Evolutionary conservation across 495 filamentous ascomycete genomes (phyloP).

Genomic region (Apodospora peruviana): DNA sequence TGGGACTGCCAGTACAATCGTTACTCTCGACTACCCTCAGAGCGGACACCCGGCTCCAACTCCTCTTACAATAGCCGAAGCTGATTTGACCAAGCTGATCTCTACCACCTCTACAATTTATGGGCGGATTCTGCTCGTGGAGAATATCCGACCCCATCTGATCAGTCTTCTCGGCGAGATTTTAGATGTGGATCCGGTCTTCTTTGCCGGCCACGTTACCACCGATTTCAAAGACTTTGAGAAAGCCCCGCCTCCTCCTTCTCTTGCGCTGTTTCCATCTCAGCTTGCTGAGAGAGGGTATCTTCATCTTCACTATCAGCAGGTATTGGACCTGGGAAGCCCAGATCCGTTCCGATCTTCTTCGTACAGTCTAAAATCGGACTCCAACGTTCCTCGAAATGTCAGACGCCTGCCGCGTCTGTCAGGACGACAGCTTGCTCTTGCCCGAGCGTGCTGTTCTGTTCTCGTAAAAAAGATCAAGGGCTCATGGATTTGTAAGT

Average conservation of each 20-base stretch:
- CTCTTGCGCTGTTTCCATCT: slow-evolving; percentile 8
- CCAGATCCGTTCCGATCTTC: slow-evolving; percentile 1
- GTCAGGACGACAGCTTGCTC: slow-evolving; percentile 6
- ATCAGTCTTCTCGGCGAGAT: slow-evolving; percentile 4
- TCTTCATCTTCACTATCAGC: slow-evolving; percentile 11
- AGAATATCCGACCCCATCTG: slow-evolving; percentile 6
- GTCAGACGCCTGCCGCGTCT: slow-evolving; percentile 6
- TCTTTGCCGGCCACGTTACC: slow-evolving; percentile 7
- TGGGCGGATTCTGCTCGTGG: slow-evolving; percentile 8
- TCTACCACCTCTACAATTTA: slow-evolving; percentile 4
- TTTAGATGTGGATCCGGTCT: slow-evolving; percentile 4
- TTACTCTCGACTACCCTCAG: slow-evolving; percentile 6
- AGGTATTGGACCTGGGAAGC: slow-evolving; percentile 6
- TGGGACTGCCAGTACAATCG: slow-evolving; percentile 4
- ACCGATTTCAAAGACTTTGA: slow-evolving; percentile 8
- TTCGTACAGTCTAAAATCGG: slow-evolving; percentile 5
- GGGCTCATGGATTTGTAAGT: slow-evolving; percentile 8
- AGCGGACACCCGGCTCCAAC: neutral
- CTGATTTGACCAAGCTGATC: slow-evolving; percentile 1
- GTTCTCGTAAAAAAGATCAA: slow-evolving; percentile 5
- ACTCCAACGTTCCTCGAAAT: slow-evolving; percentile 6
- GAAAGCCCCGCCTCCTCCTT: slow-evolving; percentile 4
- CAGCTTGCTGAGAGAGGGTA: slow-evolving; percentile 7
- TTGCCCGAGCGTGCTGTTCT: slow-evolving; percentile 8
- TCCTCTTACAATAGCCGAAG: slow-evolving; percentile 3